phyloP scores from a whole-genome alignment of 305 asterid species.

The Striga hermonthica region DNA sequence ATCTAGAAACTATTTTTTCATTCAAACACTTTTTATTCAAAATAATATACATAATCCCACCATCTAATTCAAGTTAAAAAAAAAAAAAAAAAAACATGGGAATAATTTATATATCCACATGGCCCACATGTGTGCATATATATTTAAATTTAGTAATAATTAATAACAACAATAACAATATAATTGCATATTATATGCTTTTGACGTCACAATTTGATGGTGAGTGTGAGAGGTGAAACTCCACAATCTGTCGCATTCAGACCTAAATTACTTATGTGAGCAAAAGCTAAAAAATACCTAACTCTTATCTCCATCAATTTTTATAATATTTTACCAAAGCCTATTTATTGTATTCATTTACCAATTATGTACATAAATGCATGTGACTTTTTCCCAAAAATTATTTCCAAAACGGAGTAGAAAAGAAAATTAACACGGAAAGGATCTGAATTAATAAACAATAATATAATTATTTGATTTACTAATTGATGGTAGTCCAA shows the following conservation, averaged over 20 bases:
- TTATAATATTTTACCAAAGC: too few relatives aligned
- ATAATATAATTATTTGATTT: too few relatives aligned
- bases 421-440: too few relatives aligned
- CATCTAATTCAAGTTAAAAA: background rate
- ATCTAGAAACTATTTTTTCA: conserved; percentile 27
- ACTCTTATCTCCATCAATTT: too few relatives aligned
- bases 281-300: too few relatives aligned
- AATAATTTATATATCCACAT: background rate
- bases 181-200: background rate
- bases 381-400: too few relatives aligned
- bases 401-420: too few relatives aligned
- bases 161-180: background rate
- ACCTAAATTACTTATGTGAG: conserved; percentile 1
- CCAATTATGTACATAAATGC: too few relatives aligned
- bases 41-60: background rate
- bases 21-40: background rate
- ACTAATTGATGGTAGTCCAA: too few relatives aligned
- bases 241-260: conserved; percentile 1
- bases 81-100: background rate
- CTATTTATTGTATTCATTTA: too few relatives aligned
- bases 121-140: background rate
- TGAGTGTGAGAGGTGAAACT: background rate
- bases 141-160: background rate
- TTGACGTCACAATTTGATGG: background rate
- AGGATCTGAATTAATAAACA: too few relatives aligned